Conservation (phyloP, 495 filamentous ascomycete genomes). For the Aspergillus kassunensis region DNA sequence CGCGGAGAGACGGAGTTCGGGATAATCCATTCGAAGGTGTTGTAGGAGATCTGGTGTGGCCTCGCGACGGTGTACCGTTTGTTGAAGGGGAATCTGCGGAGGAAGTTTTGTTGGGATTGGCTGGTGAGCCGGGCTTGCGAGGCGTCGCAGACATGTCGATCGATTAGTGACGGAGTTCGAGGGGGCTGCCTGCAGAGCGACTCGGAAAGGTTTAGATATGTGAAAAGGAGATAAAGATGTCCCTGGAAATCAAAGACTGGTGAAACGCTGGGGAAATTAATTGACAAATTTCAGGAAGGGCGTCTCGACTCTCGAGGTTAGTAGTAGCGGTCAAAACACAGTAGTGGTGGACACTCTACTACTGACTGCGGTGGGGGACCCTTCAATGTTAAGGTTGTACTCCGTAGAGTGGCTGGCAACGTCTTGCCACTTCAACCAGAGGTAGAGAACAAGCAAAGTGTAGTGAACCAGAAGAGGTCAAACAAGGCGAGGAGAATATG, state of each 20-base stretch:
- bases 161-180: constrained; percentile 18
- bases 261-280: constrained; percentile 29
- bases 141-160: constrained; percentile 42
- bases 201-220: constrained; percentile 10
- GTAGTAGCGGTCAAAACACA: constrained; percentile 34
- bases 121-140: constrained; percentile 42
- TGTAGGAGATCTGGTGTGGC: constrained; percentile 42
- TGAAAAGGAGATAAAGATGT: constrained; percentile 8
- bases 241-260: constrained; percentile 6
- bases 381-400: too few species aligned
- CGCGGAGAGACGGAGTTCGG: constrained; percentile 39
- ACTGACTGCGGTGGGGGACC: constrained; percentile 16
- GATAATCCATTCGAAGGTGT: constrained; percentile 36
- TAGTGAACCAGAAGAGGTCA: not conserved
- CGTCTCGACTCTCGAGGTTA: constrained; percentile 13
- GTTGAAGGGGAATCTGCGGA: constrained; percentile 30
- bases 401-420: constrained; percentile 13
- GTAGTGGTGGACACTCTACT: constrained; percentile 18
- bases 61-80: constrained; percentile 39
- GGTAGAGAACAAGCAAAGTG: not conserved
- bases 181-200: constrained; percentile 9
- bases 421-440: constrained; percentile 7
- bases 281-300: constrained; percentile 24
- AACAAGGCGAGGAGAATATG: constrained; percentile 4
- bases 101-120: constrained; percentile 38